Conservation (phyloP, 2,329 filamentous ascomycete species). For the Fusarium abutilonis region DNA sequence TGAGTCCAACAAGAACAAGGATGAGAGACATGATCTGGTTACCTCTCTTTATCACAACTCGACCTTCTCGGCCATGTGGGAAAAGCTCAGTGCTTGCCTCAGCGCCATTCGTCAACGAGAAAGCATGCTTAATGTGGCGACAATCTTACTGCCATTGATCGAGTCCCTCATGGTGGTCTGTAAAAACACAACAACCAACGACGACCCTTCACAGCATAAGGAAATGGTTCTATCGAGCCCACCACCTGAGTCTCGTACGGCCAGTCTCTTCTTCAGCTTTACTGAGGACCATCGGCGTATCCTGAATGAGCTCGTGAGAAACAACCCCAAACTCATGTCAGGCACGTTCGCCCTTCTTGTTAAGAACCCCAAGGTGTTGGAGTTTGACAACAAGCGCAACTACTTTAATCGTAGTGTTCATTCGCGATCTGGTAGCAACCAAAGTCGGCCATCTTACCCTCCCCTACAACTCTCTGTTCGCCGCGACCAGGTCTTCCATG, state of each 20-base stretch:
- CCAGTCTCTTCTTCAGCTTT: conserved; percentile 94
- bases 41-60: conserved; percentile 89
- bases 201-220: conserved; percentile 68
- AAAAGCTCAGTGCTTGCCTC: conserved; percentile 88
- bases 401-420: conserved; percentile 97
- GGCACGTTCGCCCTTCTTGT: conserved; percentile 95
- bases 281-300: conserved; percentile 98
- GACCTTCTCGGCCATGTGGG: conserved; percentile 91
- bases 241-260: conserved; percentile 80
- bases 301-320: conserved; percentile 94
- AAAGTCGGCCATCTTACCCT: conserved; percentile 75
- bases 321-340: conserved; percentile 98
- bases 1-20: conserved; percentile 62
- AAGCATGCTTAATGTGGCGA: conserved; percentile 96
- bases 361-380: conserved; percentile 97
- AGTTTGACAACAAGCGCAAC: conserved; percentile 99
- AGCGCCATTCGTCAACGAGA: conserved; percentile 89
- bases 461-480: conserved; percentile 86
- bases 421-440: conserved; percentile 69
- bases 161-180: conserved; percentile 99
- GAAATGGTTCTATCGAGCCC: conserved; percentile 80
- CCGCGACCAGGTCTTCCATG: conserved; percentile 94
- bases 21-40: conserved; percentile 83
- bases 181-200: conserved; percentile 90
- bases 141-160: conserved; percentile 91